Base-by-base conservation (phyloP, 2,329 filamentous ascomycete genomes). In the Magnaporthiopsis poae region DNA sequence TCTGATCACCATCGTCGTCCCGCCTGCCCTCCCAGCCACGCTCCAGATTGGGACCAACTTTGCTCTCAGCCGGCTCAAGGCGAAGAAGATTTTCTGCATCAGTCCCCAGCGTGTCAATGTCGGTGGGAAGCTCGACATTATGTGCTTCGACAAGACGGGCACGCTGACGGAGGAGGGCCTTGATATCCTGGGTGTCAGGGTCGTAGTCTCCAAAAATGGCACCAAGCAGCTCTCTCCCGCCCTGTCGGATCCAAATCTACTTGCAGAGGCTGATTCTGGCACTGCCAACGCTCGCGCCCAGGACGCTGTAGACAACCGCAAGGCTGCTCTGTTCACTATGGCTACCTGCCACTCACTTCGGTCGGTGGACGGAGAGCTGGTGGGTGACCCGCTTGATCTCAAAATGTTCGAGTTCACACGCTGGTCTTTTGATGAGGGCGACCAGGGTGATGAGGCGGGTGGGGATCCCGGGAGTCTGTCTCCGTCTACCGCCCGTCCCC, bases 81-180 rank as follows among this genome's bases (percentile, higher is more conserved):
- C 88, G 69, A 93, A 96, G 75, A 85, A 92, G 61, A 97, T 99
- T 56, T 99, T 96, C 74, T 99, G 95, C 74, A 99, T 98, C 73
- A 98, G 94, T 71, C 95, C 96, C 0, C 95, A 99, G 74, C 86
- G 95, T 72, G 94, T 99, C 67, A 99, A 98, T 73, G 92, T 99
- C 7, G 95, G 91, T 21, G 95, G 96, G 64, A 98, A 98, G 77
- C 80, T 99, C 4, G 95, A 99, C 74, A 86, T 98, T 13, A 90
- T 99, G 79, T 97, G 94, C 77, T 99, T 99, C 70, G 95, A 99
- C 79, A 99, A 99, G 79, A 99, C 95, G 0, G 95, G 95, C n/a
- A 99, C 95, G 0, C 80, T 99, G 66, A 99, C 95, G 0, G 95
- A 98, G 77, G 95, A 99, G 75, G 95, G 95, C 0, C 80, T 99